A percentile compares a stretch with the other conserved stretches of the same genome.
Evolutionary conservation across 768 basidiomycete genomes (phyloP).

Genomic region (Psilocybe sp.): DNA sequence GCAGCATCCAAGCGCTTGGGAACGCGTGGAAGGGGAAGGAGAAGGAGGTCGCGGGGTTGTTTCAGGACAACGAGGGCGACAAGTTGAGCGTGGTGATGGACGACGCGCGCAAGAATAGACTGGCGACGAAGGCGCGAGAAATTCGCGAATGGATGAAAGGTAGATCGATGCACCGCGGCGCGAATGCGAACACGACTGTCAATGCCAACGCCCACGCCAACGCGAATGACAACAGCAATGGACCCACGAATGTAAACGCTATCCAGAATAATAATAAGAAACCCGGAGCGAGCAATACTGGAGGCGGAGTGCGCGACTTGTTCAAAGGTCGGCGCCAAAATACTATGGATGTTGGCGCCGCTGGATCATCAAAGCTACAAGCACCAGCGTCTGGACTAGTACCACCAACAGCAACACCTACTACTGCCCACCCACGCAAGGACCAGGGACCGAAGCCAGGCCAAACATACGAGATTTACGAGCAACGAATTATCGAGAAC

Average conservation of each 20-base stretch:
- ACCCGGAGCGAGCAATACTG: too few species aligned
- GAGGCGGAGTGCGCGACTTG: slow-evolving; percentile 13
- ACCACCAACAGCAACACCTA: too few species aligned
- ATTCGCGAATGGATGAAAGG: slow-evolving; percentile 21
- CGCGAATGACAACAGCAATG: too few species aligned
- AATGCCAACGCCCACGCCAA: slow-evolving; percentile 2
- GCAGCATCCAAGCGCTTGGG: neutral
- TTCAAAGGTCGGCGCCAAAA: slow-evolving; percentile 18
- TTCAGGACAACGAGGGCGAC: too few species aligned
- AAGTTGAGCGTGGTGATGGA: neutral
- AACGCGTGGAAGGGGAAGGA: slow-evolving; percentile 14
- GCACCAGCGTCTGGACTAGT: too few species aligned
- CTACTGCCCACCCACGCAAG: slow-evolving; percentile 11
- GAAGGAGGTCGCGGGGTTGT: slow-evolving; percentile 1
- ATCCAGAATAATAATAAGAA: too few species aligned
- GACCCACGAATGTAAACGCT: too few species aligned
- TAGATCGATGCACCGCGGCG: slow-evolving; percentile 17
- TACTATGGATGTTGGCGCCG: too few species aligned
- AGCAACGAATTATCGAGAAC: slow-evolving; percentile 40
- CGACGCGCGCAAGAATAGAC: slow-evolving; percentile 7
- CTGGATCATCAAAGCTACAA: too few species aligned
- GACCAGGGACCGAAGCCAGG: slow-evolving; percentile 26
- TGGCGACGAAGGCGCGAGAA: slow-evolving; percentile 14
- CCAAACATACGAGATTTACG: slow-evolving; percentile 42
- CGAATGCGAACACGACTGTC: slow-evolving; percentile 5